Evolutionary conservation across 2,329 filamentous ascomycete species (phyloP).

Genomic region (Aspergillaceae sp.): DNA sequence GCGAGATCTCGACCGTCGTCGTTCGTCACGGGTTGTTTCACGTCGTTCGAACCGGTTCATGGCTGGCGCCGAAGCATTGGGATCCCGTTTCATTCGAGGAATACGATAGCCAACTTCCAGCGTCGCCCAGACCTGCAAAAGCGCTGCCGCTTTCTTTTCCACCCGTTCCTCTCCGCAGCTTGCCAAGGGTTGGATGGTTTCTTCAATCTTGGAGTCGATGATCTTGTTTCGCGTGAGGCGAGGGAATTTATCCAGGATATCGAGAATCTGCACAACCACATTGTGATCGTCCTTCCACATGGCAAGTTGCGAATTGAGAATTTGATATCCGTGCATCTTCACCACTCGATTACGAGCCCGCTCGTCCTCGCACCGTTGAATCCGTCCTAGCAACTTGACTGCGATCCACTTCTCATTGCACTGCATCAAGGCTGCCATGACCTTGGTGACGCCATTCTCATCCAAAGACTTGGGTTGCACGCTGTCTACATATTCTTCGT

Average conservation of each 20-base stretch:
- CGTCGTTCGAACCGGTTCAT: conserved; percentile 57
- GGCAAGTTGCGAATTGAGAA: conserved; percentile 76
- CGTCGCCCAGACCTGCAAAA: conserved; percentile 80
- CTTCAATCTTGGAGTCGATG: conserved; percentile 87
- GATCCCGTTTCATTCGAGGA: conserved; percentile 76
- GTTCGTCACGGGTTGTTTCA: conserved; percentile 42
- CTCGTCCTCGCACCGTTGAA: conserved; percentile 80
- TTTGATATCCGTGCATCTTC: conserved; percentile 94
- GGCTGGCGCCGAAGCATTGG: conserved; percentile 48
- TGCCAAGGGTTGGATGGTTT: conserved; percentile 61
- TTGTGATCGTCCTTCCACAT: conserved; percentile 86
- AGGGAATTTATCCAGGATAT: conserved; percentile 81
- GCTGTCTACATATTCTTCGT: conserved; percentile 92
- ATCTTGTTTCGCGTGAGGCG: conserved; percentile 95
- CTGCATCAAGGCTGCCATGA: conserved; percentile 94
- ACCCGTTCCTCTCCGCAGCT: conserved; percentile 66
- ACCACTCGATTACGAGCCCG: conserved; percentile 80
- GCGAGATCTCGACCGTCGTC: conserved; percentile 41
- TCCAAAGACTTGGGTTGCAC: conserved; percentile 70
- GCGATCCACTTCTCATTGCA: conserved; percentile 99
- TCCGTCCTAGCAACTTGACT: conserved; percentile 82
- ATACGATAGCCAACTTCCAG: conserved; percentile 89
- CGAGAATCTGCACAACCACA: conserved; percentile 77
- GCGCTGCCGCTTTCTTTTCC: conserved; percentile 56
- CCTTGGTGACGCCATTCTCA: conserved; percentile 77